Conservation (phyloP, 2,329 filamentous ascomycete genomes). For the Botrytis deweyae region DNA sequence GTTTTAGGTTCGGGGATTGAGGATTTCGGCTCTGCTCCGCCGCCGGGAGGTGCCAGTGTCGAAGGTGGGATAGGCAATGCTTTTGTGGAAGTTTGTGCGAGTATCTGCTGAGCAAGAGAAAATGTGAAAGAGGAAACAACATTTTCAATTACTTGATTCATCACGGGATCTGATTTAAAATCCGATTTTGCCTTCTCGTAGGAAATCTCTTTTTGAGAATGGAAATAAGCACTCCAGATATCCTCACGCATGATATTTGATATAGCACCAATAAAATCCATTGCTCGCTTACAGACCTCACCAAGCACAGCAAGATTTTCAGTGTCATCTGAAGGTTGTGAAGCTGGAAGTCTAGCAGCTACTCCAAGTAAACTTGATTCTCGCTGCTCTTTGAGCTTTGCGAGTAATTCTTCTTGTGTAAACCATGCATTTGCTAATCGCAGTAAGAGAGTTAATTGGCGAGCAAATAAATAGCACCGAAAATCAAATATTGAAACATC, state of each 20-base stretch:
- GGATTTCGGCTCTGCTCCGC: constrained; percentile 57
- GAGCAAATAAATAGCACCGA: constrained; percentile 85
- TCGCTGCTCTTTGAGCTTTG: constrained; percentile 62
- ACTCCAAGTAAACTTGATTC: constrained; percentile 58
- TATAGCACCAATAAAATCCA: constrained; percentile 80
- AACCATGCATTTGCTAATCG: constrained; percentile 75
- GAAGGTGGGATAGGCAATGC: constrained; percentile 65
- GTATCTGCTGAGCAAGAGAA: constrained; percentile 70
- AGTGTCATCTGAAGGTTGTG: constrained; percentile 54
- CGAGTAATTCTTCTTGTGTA: constrained; percentile 60
- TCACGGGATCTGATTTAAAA: constrained; percentile 39
- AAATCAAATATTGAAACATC: constrained; percentile 97
- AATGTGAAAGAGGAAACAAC: constrained; percentile 77
- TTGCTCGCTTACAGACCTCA: constrained; percentile 78
- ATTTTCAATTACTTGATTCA: constrained; percentile 64
- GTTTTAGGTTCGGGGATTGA: constrained; percentile 67
- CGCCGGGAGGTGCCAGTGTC: constrained; percentile 45
- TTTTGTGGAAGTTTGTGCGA: constrained; percentile 71
- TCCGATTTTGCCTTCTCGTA: constrained; percentile 38
- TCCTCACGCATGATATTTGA: constrained; percentile 79
- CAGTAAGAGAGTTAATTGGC: constrained; percentile 79
- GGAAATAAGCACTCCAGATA: constrained; percentile 59
- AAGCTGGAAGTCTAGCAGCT: constrained; percentile 51
- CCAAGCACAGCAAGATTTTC: constrained; percentile 80
- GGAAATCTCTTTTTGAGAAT: constrained; percentile 20